Percentiles rank a stretch among this genome's conserved stretches.
Evolutionary conservation across 371 early-diverging fungal genomes (phyloP).

Genomic region (Mucor velutinosus): DNA sequence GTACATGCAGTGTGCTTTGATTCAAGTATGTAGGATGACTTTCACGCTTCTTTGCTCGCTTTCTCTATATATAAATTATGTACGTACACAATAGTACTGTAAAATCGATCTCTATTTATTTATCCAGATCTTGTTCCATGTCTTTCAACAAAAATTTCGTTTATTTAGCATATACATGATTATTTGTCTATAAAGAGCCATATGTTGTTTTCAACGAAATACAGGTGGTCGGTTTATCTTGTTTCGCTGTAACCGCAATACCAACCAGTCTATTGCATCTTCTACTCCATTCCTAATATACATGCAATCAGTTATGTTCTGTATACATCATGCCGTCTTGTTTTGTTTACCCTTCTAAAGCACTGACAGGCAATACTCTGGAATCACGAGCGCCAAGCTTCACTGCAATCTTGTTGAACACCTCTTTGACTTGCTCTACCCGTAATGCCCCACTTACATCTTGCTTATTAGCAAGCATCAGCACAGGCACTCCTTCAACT

Average conservation of each 20-base stretch:
- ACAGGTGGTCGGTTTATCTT: constrained; percentile 80
- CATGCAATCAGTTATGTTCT: not conserved
- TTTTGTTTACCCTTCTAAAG: constrained; percentile 72
- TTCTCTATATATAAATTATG: not conserved
- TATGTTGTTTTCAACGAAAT: constrained; percentile 39
- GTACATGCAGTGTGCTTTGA: not conserved
- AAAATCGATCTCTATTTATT: not conserved
- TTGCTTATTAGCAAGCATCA: constrained; percentile 95
- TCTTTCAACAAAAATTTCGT: not conserved
- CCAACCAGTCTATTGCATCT: constrained; percentile 88
- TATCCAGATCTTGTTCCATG: not conserved
- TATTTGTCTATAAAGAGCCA: constrained; percentile 1
- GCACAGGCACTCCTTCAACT: constrained; percentile 86
- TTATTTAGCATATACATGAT: not conserved
- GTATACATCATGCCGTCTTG: not conserved
- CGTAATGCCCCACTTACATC: constrained; percentile 73
- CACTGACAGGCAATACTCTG: constrained; percentile 72
- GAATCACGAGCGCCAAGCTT: constrained; percentile 78
- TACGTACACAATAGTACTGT: not conserved
- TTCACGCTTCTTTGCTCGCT: not conserved
- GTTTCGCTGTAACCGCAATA: constrained; percentile 75
- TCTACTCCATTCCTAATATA: constrained; percentile 73
- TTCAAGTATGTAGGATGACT: not conserved
- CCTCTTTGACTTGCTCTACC: constrained; percentile 89
- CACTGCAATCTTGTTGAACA: constrained; percentile 87